Base-by-base conservation (phyloP, 805 yeast genomes). In the Candida arabinofermentans region DNA sequence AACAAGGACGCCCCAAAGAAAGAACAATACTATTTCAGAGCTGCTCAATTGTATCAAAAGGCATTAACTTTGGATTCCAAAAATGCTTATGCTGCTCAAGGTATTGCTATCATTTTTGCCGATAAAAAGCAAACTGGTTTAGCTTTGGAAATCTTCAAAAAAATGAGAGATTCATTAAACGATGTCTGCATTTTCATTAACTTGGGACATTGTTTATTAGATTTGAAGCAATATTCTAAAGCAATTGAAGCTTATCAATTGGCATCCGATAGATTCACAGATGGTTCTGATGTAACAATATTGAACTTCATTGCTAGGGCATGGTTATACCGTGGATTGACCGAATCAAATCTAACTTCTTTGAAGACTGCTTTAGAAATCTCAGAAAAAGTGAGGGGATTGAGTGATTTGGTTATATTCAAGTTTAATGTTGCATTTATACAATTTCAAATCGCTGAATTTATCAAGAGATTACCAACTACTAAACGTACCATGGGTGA, bases 61-160 rank as follows among this genome's bases (percentile, higher is more conserved):
- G 96, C 88, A 2, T 67, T 93, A 40, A 81, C 85, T 38, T 65
- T 89, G 23, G 98, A 93, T 65, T 79, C 90, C 2, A 71, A 75
- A 51, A 87, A 91, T 59, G 91, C 90, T 1, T 93, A 83, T 67
- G 99, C 99, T 5, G 98, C 99, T 1, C 99, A 93, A 64, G 99
- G 99, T 41, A 73, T 93, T 47, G 98, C 97, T 1, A 88, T 93
- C 42, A 79, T 89, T 4, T 85, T 88, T 61, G 95, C 95, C 9
- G 97, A 91, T 55, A 83, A 81, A 55, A 81, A 82, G 50, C 81
- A 86, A 51, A 66, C 78, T 26, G 80, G 78, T 21, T 72, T 81
- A 46, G 96, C 98, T 0, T 71, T 90, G 55, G 95, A 87, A 50
- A 82, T 90, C 34, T 81, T 93, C 56, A 77, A 95, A 61, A 88